phyloP scores from a whole-genome alignment of 805 yeast genomes.

The Saccharomycopsis sp. region DNA sequence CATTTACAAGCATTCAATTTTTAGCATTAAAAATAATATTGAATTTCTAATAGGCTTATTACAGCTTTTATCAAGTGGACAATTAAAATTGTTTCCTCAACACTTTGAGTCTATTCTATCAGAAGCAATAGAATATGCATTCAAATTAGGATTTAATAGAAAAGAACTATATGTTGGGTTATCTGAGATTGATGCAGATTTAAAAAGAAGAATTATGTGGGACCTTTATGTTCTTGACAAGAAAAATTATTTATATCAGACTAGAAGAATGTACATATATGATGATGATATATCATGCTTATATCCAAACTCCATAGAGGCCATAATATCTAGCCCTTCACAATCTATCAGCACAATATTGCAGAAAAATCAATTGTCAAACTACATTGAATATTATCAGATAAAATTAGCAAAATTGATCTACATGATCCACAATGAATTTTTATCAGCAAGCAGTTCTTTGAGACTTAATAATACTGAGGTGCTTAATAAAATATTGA shows the following conservation, averaged over 20 bases:
- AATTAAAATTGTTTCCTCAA: constrained; percentile 3
- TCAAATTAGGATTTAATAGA: constrained; percentile 6
- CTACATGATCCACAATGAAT: constrained; percentile 1
- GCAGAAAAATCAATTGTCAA: constrained; percentile 1
- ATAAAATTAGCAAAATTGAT: neutral
- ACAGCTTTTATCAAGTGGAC: constrained; percentile 3
- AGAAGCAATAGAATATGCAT: constrained; percentile 4
- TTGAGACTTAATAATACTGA: constrained; percentile 1
- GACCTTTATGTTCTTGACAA: constrained; percentile 7
- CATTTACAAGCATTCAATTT: neutral
- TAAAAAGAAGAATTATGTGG: constrained; percentile 8
- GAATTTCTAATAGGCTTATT: constrained; percentile 2
- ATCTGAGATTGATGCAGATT: constrained; percentile 6
- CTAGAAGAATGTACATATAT: constrained; percentile 4
- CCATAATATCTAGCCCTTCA: neutral
- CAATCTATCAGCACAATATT: neutral
- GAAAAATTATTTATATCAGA: constrained; percentile 1
- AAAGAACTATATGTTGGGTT: constrained; percentile 4
- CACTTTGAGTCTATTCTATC: constrained; percentile 1
- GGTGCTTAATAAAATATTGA: neutral
- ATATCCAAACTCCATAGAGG: constrained; percentile 6
- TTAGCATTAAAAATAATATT: constrained; percentile 2
- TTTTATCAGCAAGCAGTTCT: constrained; percentile 3
- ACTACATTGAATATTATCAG: constrained; percentile 1
- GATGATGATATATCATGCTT: constrained; percentile 9